Base-by-base conservation (phyloP, 805 yeast genomes). In the Lipomyces japonicus region DNA sequence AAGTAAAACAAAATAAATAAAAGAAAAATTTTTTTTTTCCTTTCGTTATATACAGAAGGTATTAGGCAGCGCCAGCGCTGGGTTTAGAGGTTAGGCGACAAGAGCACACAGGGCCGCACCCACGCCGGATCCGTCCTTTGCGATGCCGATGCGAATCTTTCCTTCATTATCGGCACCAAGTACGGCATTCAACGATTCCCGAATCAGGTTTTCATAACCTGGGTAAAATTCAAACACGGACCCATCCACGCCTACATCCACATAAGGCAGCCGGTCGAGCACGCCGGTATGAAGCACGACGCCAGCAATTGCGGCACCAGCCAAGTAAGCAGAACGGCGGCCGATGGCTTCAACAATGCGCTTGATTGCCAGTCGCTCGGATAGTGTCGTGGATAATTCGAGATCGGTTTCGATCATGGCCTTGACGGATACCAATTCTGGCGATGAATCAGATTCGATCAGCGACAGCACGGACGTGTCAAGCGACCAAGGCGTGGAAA, bases 241-340 rank as follows among this genome's bases (percentile, higher is more conserved):
- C 32, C 98, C 98, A 68, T 91, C 97, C 53, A 90, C 90, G 51
- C 97, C 97, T 58, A 93, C 79, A 67, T 91, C 97, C 44, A 91
- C 88, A 63, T 82, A 86, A 53, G 78, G 80, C 61, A 84, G 86
- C 47, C 76, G 79, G 40, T 77, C 76, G 44, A 89, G 77, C 14
- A 91, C 84, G 44, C 74, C 75, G 1, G 90, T 83, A 68, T 79
- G 80, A 45, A 75, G 70, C 46, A 83, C 65, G 49, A 91, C 77
- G 1, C 93, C 96, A 28, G 96, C 91, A 50, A 91, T 74, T 50
- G 96, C 96, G 41, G 89, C 84, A 18, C 96, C 90, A 3, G 95
- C 79, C 51, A 91, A 75, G 59, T 80, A 81, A 0, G 97, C 97
- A n/a, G 97, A 86, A 65, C 98, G 80, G 59, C 78, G 76, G 6